Percentiles rank a stretch among this genome's conserved stretches.
phyloP scores from a whole-genome alignment of 108 stramenopile species.

The Parietichytrium sp. region DNA sequence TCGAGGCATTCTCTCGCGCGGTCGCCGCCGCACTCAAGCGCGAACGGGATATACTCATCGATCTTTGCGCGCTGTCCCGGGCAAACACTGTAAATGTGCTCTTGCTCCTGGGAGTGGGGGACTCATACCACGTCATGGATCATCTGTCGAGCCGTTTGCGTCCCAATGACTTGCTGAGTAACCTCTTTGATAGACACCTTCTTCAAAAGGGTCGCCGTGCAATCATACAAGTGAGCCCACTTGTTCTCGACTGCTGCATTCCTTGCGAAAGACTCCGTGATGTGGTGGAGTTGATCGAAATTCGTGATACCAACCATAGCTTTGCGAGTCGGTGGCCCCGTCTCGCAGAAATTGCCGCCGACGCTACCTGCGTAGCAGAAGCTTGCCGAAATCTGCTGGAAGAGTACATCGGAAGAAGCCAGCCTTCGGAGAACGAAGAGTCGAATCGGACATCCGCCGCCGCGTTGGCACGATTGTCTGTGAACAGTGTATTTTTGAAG shows the following conservation, averaged over 20 bases:
- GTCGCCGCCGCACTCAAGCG: not conserved
- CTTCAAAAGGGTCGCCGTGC: not conserved
- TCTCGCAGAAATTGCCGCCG: not conserved
- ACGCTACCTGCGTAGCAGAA: not conserved
- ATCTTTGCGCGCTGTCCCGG: constrained; percentile 13
- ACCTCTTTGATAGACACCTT: not conserved
- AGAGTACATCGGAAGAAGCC: not conserved
- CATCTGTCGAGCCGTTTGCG: constrained; percentile 9
- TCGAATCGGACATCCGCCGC: not conserved
- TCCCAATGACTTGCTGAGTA: not conserved
- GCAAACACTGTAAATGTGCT: constrained; percentile 12
- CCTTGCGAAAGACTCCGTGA: not conserved
- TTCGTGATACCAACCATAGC: constrained; percentile 1
- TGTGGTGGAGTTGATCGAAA: not conserved
- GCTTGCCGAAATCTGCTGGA: constrained; percentile 4
- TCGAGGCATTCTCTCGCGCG: not conserved
- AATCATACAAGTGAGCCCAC: constrained; percentile 21
- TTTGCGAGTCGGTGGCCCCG: not conserved
- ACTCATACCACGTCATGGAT: not conserved
- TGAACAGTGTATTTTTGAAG: constrained; percentile 10
- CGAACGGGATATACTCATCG: not conserved
- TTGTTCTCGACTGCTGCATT: not conserved
- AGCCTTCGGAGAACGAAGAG: not conserved
- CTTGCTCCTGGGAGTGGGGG: not conserved
- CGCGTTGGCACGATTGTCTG: not conserved